phyloP scores from a whole-genome alignment of 2,329 filamentous ascomycete genomes.

The Trichoderma cornu-damae region DNA sequence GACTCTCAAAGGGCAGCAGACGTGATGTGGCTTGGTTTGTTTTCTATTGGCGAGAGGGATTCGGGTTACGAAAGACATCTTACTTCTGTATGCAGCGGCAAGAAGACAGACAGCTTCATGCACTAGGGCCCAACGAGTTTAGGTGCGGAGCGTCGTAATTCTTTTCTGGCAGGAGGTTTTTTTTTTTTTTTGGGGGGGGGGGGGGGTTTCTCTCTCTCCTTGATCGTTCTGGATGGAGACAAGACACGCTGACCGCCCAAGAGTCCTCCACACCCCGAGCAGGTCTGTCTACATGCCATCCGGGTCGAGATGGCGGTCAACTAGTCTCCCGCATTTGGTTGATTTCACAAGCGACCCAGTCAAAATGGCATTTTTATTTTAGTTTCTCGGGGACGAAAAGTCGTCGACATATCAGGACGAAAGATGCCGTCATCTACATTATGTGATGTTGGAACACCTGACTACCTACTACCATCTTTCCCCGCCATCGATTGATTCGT shows the following conservation, averaged over 20 bases:
- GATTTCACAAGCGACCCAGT: constrained; percentile 11
- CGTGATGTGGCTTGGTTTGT: too few species aligned
- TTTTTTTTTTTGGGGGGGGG: neutral
- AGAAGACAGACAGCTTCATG: constrained; percentile 21
- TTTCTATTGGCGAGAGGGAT: neutral
- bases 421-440: constrained; percentile 3
- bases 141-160: constrained; percentile 2
- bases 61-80: neutral
- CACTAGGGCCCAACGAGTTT: constrained; percentile 25
- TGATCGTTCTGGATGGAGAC: too few species aligned
- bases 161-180: neutral
- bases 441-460: constrained; percentile 8
- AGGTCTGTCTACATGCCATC: neutral
- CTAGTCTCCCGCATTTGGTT: constrained; percentile 6
- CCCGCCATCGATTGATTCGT: constrained; percentile 5
- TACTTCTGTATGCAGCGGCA: neutral
- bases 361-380: constrained; percentile 1
- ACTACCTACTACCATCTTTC: neutral
- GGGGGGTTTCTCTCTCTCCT: neutral
- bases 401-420: constrained; percentile 7
- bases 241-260: constrained; percentile 14
- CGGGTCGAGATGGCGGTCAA: constrained; percentile 16
- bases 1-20: constrained; percentile 45
- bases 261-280: neutral
- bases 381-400: neutral